Percentiles rank a stretch among this genome's conserved stretches.
Evolutionary conservation across 306 rosid species (phyloP).

Genomic region (Prunus salicina): DNA sequence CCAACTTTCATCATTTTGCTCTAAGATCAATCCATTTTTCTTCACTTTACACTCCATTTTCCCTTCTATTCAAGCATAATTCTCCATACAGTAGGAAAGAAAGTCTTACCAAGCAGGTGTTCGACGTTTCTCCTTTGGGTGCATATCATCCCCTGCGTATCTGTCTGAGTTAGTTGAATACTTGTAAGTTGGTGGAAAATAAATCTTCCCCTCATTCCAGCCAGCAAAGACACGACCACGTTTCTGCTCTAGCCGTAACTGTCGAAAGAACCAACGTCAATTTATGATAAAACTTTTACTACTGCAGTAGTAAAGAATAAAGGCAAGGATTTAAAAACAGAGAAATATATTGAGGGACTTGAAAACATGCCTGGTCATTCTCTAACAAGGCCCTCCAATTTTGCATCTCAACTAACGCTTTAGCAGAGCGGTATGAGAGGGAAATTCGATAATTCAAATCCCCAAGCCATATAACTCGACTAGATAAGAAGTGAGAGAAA

Average conservation of each 20-base stretch:
- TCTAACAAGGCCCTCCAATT: slow-evolving; percentile 98
- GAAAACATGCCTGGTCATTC: slow-evolving; percentile 77
- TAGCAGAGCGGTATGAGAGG: slow-evolving; percentile 87
- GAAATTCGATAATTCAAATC: slow-evolving; percentile 96
- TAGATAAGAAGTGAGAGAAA: slow-evolving; percentile 24
- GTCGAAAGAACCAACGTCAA: slow-evolving; percentile 32
- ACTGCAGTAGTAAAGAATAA: neutral
- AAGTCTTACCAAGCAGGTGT: slow-evolving; percentile 92
- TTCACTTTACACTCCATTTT: neutral
- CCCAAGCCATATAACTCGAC: slow-evolving; percentile 99
- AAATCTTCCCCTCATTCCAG: slow-evolving; percentile 98
- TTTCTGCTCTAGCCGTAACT: slow-evolving; percentile 92
- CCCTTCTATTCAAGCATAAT: slow-evolving; percentile 9
- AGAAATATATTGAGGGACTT: slow-evolving; percentile 18
- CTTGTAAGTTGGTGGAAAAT: slow-evolving; percentile 98
- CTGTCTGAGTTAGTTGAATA: slow-evolving; percentile 96
- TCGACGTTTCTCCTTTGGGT: slow-evolving; percentile 92
- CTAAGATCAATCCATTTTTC: neutral
- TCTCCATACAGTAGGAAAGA: slow-evolving; percentile 14
- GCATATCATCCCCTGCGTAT: slow-evolving; percentile 92
- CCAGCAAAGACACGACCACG: slow-evolving; percentile 80
- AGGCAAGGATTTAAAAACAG: slow-evolving; percentile 11
- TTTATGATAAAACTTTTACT: slow-evolving; percentile 13
- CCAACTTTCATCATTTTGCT: neutral
- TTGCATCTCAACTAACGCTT: slow-evolving; percentile 99